phyloP scores from a whole-genome alignment of 257 asterid genomes.

The Hygrophila difformis region DNA sequence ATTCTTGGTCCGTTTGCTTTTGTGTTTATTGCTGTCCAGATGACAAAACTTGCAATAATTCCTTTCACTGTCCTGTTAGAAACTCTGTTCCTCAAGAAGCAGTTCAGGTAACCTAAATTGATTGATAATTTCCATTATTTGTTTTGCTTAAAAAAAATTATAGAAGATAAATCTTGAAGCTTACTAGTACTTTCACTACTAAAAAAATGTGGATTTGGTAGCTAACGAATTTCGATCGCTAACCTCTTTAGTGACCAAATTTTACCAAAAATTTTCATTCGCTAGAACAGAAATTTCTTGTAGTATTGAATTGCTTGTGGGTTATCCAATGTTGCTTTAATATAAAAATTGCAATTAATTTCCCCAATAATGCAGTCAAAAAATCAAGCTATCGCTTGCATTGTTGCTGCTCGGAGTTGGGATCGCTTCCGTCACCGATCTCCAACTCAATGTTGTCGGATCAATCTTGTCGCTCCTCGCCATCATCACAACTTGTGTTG shows the following conservation, averaged over 20 bases:
- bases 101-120: constrained; percentile 47
- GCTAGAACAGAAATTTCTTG: too few relatives aligned
- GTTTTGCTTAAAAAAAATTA: too few relatives aligned
- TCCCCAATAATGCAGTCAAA: constrained; percentile 56
- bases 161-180: neutral
- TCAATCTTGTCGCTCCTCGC: constrained; percentile 72
- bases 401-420: constrained; percentile 76
- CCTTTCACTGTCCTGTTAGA: constrained; percentile 84
- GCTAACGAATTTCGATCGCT: too few relatives aligned
- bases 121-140: neutral
- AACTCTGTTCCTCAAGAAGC: constrained; percentile 70
- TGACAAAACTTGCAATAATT: constrained; percentile 92
- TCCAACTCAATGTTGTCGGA: constrained; percentile 87
- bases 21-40: neutral
- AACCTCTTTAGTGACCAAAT: too few relatives aligned
- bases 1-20: too few relatives aligned
- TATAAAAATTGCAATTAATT: too few relatives aligned
- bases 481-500: constrained; percentile 79
- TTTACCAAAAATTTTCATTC: too few relatives aligned
- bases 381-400: constrained; percentile 55
- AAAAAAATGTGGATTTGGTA: too few relatives aligned
- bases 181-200: too few relatives aligned
- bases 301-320: too few relatives aligned
- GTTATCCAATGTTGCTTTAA: too few relatives aligned
- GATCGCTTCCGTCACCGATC: constrained; percentile 80